Base-by-base conservation (phyloP, 768 basidiomycete species). In the Kwoniella dejecticola region DNA sequence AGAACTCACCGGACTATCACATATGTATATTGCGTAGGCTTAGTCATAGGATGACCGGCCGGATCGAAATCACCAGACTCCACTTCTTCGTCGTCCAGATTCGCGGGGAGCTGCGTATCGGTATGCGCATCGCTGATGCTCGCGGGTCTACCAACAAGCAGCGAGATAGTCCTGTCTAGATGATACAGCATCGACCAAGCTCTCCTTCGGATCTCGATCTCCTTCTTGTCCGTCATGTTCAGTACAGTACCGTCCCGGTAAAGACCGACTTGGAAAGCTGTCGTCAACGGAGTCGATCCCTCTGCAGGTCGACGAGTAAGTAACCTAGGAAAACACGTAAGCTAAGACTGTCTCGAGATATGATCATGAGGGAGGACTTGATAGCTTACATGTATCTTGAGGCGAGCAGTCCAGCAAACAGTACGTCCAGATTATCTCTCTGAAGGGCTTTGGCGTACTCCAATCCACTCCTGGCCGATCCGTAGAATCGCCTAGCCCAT, bases 391-490 rank as follows among this genome's bases (percentile, higher is more conserved):
- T 77, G 66, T 78, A 80, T 40, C 79, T 66, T 1, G 78, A 79
- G 17, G 78, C 77, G 26, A 80, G 67, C 11, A 80, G 65, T 11
- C 79, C 76, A 24, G 77, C 79, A 49, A 76, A 76, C 23, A 80
- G 66, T 4, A 80, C 72, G 50, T 80, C 78, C 12, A 80, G 67
- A 52, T 79, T 80, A 54, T 80, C 79, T 36, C 77, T 36, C 60
- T 80, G 79, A 12, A 80, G 60, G 3, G 79, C 79, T 57, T 79
- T 77, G 29, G 76, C 76, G 55, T 78, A 78, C 56, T 78, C 77
- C 49, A 79, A 52, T 10, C 74, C 74, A 54, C 75, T 76, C 24
- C 78, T 55, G 31, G 70, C 67, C 0, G 66, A 71, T 13, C 78
- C 79, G 48, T 80, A 80, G 38, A 80, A 78, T 19, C 74, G 66